Percentiles rank a stretch among this genome's conserved stretches.
Conservation (phyloP, 2,329 filamentous ascomycete genomes). For the Fusarium algeriense region DNA sequence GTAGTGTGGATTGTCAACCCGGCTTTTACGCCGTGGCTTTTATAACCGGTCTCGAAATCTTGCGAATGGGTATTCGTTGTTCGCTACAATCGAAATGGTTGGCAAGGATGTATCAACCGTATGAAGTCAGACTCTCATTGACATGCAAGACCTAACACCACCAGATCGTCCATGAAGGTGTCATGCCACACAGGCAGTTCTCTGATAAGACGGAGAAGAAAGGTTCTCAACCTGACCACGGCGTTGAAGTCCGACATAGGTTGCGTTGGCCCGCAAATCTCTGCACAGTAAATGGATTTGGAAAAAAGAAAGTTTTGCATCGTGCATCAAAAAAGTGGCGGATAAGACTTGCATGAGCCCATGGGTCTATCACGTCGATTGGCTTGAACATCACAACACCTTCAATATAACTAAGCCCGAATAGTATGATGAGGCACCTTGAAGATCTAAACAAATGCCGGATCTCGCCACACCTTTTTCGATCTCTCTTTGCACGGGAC, state of each 20-base stretch:
- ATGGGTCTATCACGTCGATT: constrained; percentile 4
- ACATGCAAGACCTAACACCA: not conserved
- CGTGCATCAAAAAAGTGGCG: constrained; percentile 15
- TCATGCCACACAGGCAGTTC: not conserved
- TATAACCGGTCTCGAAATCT: not conserved
- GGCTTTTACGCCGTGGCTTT: not conserved
- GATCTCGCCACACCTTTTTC: constrained; percentile 38
- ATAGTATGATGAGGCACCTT: constrained; percentile 11
- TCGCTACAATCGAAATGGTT: not conserved
- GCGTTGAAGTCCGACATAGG: constrained; percentile 7
- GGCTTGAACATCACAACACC: constrained; percentile 24
- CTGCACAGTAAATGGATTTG: constrained; percentile 1
- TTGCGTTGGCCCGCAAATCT: constrained; percentile 15
- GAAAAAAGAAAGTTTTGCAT: constrained; percentile 14
- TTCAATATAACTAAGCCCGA: constrained; percentile 8
- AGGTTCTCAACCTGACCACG: constrained; percentile 8
- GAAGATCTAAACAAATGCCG: constrained; percentile 35
- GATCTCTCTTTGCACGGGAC: not conserved
- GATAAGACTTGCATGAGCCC: constrained; percentile 26
- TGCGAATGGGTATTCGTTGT: not conserved
- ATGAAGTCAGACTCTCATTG: not conserved
- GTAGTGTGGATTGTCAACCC: not conserved
- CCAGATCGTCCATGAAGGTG: not conserved
- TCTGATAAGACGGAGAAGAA: not conserved
- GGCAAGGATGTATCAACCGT: not conserved